Evolutionary conservation across 208 protist genomes (phyloP).

Genomic region (Kentomonas sorsogonicus): DNA sequence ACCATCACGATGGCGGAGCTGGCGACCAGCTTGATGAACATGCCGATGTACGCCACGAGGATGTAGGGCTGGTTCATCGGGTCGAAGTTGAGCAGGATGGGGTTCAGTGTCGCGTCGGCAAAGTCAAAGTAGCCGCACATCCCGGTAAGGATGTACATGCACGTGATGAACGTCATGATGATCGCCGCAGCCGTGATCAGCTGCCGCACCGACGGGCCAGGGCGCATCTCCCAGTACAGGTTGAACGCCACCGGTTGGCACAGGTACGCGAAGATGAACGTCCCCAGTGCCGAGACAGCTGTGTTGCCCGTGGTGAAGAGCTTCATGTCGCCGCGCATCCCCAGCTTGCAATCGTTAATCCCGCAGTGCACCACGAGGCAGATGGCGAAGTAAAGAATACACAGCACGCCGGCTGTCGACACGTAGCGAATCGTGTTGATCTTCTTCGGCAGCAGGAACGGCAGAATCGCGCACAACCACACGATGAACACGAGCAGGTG

Average conservation of each 20-base stretch:
- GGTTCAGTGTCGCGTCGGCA: slow-evolving; percentile 25
- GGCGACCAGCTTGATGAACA: slow-evolving; percentile 54
- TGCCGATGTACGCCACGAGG: slow-evolving; percentile 55
- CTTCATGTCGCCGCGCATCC: slow-evolving; percentile 23
- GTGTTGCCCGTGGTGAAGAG: slow-evolving; percentile 43
- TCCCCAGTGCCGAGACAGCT: slow-evolving; percentile 41
- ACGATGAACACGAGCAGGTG: slow-evolving; percentile 27
- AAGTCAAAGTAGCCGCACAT: slow-evolving; percentile 79
- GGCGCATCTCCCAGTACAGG: slow-evolving; percentile 44
- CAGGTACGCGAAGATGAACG: slow-evolving; percentile 67
- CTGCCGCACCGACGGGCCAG: slow-evolving; percentile 18
- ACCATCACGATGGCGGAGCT: slow-evolving; percentile 58
- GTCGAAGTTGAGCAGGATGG: slow-evolving; percentile 44
- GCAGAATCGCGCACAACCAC: slow-evolving; percentile 58
- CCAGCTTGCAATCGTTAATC: slow-evolving; percentile 24
- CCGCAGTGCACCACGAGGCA: slow-evolving; percentile 41
- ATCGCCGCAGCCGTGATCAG: slow-evolving; percentile 38
- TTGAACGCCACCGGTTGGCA: slow-evolving; percentile 54
- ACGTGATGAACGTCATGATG: slow-evolving; percentile 40
- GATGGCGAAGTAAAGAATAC: slow-evolving; percentile 63
- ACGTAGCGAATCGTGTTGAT: slow-evolving; percentile 73
- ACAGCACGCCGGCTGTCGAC: slow-evolving; percentile 40
- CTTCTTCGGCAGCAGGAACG: slow-evolving; percentile 50
- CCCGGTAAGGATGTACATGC: slow-evolving; percentile 55
- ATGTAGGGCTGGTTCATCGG: slow-evolving; percentile 45